These are phyloP conservation scores for Cubamyces sp. DNA, from an alignment of 768 basidiomycete species.

Conservation along the genomic window DNA sequence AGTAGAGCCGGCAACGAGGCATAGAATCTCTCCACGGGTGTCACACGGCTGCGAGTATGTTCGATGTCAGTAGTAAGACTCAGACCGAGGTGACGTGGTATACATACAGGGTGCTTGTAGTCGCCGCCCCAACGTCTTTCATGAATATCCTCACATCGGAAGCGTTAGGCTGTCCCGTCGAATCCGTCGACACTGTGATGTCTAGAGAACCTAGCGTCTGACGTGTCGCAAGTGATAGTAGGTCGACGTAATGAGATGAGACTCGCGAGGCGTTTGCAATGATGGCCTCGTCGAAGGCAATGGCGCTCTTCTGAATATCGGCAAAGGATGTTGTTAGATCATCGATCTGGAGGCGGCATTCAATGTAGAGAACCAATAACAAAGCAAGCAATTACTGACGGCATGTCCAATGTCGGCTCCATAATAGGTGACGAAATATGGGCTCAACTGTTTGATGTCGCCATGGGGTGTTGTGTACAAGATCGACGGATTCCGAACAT, in stretches of 20 bases:
- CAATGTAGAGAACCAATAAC: too few relatives aligned
- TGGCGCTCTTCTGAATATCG: conserved; percentile 22
- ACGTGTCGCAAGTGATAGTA: conserved; percentile 33
- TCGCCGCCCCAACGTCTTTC: conserved; percentile 15
- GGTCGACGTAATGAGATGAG: conserved; percentile 29
- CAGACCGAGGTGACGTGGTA: too few relatives aligned
- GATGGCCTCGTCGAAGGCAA: conserved; percentile 31
- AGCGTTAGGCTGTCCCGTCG: conserved; percentile 23
- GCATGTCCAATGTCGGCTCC: background rate
- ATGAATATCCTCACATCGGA: conserved; percentile 33
- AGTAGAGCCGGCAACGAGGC: conserved; percentile 36
- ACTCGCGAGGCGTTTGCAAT: conserved; percentile 26
- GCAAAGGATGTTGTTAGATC: conserved; percentile 27
- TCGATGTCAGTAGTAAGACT: background rate
- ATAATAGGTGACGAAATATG: conserved; percentile 24
- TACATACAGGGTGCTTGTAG: background rate
- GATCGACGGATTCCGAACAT: conserved; percentile 32
- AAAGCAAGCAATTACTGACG: background rate
- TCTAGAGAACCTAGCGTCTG: conserved; percentile 34
- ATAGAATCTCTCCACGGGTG: conserved; percentile 39
- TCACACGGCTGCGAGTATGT: conserved; percentile 28
- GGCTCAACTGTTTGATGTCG: conserved; percentile 17
- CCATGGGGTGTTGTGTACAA: conserved; percentile 26
- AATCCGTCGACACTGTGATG: conserved; percentile 30
- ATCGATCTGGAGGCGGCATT: conserved; percentile 26